A percentile compares a stretch with the other conserved stretches of the same genome.
Evolutionary conservation across 2,329 filamentous ascomycete genomes (phyloP).

Genomic region (Calonectria pteridis): DNA sequence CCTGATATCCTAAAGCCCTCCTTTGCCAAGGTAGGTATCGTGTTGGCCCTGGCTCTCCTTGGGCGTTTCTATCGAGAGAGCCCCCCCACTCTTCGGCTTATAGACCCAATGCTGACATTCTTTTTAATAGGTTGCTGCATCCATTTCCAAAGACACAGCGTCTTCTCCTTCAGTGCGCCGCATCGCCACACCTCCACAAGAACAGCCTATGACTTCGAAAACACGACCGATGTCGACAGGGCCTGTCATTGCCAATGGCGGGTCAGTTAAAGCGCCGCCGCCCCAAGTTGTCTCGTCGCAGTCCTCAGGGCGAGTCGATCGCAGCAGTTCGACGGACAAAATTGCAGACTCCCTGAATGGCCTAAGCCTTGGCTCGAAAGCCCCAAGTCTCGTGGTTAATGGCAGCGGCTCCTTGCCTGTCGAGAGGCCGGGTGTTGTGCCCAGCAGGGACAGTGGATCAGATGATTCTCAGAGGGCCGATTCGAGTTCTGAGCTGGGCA

Average conservation of each 20-base stretch:
- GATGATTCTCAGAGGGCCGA: slow-evolving; percentile 72
- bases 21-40: slow-evolving; percentile 76
- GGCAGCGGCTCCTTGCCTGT: slow-evolving; percentile 58
- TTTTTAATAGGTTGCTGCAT: slow-evolving; percentile 61
- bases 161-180: slow-evolving; percentile 47
- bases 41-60: background rate
- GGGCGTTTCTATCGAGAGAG: background rate
- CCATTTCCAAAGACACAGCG: slow-evolving; percentile 48
- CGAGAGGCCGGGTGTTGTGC: slow-evolving; percentile 50
- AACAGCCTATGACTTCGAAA: slow-evolving; percentile 37
- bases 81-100: slow-evolving; percentile 11
- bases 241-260: slow-evolving; percentile 46
- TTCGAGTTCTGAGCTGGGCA: slow-evolving; percentile 74
- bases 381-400: slow-evolving; percentile 61
- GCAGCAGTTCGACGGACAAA: slow-evolving; percentile 41
- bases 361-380: slow-evolving; percentile 47
- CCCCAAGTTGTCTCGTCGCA: slow-evolving; percentile 36
- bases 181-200: slow-evolving; percentile 42
- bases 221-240: slow-evolving; percentile 27
- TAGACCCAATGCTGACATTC: slow-evolving; percentile 35
- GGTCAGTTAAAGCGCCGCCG: slow-evolving; percentile 35
- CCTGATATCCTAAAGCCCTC: slow-evolving; percentile 70
- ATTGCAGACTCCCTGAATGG: slow-evolving; percentile 47
- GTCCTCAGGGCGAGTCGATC: slow-evolving; percentile 28
- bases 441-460: slow-evolving; percentile 60